Evolutionary conservation across 192 early-diverging fungal genomes (phyloP), one percentile per base, ranked within the genome.

Genomic region (Entomortierella beljakovae): DNA sequence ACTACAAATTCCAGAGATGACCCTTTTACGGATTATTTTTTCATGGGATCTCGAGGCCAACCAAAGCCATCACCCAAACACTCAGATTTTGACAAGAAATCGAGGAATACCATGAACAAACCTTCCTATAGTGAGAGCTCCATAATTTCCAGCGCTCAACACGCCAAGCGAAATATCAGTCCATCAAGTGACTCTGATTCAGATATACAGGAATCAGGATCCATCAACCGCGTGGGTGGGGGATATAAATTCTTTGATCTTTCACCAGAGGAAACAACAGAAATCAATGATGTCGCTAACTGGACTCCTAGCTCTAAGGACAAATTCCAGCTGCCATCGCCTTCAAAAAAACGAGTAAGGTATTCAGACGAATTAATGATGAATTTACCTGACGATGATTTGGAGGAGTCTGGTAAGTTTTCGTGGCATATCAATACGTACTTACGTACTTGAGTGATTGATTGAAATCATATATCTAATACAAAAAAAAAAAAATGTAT

Each of bases 381-480:
- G n/a, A n/a, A n/a, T 13, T 46, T 71, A 3, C 57, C 70, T 1
- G 70, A 71, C 29, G 70, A 71, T 50, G 70, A 71, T 25, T 20
- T 40, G 4, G 40, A 51, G 16, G 22, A 35, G 2, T 9, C 23
- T 5, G 46, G 60, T 62, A 50, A 18, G 18, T 43, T 3, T 25
- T 33, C 8, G 9, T 26, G 31, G 49, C 49, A 18, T 15, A 50
- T 8, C 43, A 15, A 20, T 20, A 20, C 43, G 43, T 8, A 8
- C 37, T 8, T 50, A 50, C 4, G 49, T 50, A 22, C 5, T 50
- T 43, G 18, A 43, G 9, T 18, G 18, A 18, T 18, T 22, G 6
- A 52, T 8, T 52, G 50, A 7, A 23, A 52, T 52, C 25, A 23
- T 52, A 23, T 6, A 7, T 52, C 25, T n/a, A 52, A 20, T 43